Base-by-base conservation (phyloP, 1,284 basidiomycete species). In the Cutaneotrichosporon arboriforme region DNA sequence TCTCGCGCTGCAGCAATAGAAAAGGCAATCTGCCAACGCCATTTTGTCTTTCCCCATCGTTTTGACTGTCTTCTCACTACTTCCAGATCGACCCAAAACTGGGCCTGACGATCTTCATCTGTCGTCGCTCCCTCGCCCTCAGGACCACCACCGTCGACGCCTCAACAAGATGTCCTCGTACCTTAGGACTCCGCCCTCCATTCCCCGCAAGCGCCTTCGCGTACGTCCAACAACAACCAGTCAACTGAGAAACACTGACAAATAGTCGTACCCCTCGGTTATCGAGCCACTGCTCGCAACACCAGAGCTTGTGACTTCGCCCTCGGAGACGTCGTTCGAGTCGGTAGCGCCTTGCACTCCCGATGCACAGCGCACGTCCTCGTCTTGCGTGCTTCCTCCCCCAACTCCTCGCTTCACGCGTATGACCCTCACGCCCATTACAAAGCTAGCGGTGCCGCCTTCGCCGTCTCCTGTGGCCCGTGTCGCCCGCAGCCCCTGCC, bases 171-270 rank as follows among this genome's bases (percentile, higher is more conserved):
- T 45, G 43, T 33, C 43, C 22, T 45, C 43, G 18, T 45, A 45
- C 26, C 43, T 45, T 31, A 45, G 34, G 43, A 45, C 43, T 7
- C 43, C 43, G 7, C 31, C 43, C 12, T 20, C 43, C 12, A 45
- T 45, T 45, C 43, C 43, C 18, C 43, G 43, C 43, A 45, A 45
- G 43, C 43, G 43, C n/a, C 17, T 20, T 14, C 43, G 43, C 33
- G 31, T 35, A 12, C 4, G 43, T 45, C n/a, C n/a, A 9, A 13
- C 10, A 15, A 21, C 40, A 23, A 33, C 42, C 15, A 31, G 5
- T 22, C 42, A n/a, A n/a, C n/a, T n/a, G n/a, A n/a, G n/a, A n/a
- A n/a, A n/a, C n/a, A n/a, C 43, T 45, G 33, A 45, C 43, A 35
- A 35, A 13, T 33, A 45, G 43, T 31, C n/a, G 17, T 31, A 34